Evolutionary conservation across 2,329 filamentous ascomycete species (phyloP), one percentile per base, ranked within the genome.

Genomic region (Truncatella angustata): DNA sequence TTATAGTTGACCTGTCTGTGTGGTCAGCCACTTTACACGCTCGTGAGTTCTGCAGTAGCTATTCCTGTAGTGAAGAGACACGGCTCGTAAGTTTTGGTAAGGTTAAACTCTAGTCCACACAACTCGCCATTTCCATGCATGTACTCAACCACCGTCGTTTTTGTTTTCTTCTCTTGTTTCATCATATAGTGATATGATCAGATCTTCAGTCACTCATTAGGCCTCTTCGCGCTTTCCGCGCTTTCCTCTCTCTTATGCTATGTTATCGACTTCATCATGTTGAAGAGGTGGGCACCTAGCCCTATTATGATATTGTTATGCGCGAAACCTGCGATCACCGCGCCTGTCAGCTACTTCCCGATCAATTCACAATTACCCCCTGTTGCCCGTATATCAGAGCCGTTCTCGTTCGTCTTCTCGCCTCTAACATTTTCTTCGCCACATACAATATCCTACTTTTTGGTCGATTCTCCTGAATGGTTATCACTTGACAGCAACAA

Each of bases 291-390:
- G 44, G 46, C 54, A 67, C 71, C 70, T 60, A 56, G 55, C 48
- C n/a, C 42, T 63, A 20, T 39, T 5, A 30, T 60, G 24, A 11
- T 44, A 54, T 55, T 71, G 43, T 54, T 62, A 32, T 54, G 73
- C 51, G 35, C 65, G 36, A 58, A 56, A 24, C 58, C 70, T 30
- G 66, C 65, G n/a, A 57, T 53, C 34, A 67, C 72, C 49, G 63
- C 68, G 16, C 80, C 80, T 10, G 62, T 67, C 21, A 63, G 77
- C 44, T 72, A 75, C 43, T 93, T 92, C 60, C 91, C 91, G 1
- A 78, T 96, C 68, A 95, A 94, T 69, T 85, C 89, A 2, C 91
- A 96, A 68, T 79, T 95, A 1, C 91, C 91, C 28, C 86, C 87
- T 3, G 86, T 92, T 49, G 91, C 90, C 18, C 81, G 88, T 58